Base-by-base conservation (phyloP, 2,329 filamentous ascomycete genomes). In the Ceratocystis harringtonii region DNA sequence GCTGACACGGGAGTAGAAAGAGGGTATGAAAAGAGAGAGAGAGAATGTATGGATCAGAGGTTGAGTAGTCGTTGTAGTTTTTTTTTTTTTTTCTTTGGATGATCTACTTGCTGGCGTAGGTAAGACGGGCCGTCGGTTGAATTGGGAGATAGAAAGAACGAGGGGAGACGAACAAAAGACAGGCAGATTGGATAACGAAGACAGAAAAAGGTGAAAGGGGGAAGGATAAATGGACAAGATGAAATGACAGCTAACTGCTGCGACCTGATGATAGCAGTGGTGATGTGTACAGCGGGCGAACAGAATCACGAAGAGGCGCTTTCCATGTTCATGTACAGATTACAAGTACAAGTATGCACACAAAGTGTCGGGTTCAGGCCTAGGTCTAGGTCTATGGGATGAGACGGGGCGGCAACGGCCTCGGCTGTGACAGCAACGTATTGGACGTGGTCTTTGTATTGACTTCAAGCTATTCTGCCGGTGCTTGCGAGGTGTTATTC, bases 231-330 rank as follows among this genome's bases (percentile, higher is more conserved):
- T 22, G 61, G 61, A 19, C 43, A 36, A 43, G 43, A 50, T 15
- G 7, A 44, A 41, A 41, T 41, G 61, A 52, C 43, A n/a, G 44
- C 36, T 52, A 25, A 22, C 61, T 32, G 44, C 25, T 50, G 61
- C 36, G 36, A 41, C 36, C 36, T 41, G 36, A 41, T 12, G 32
- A 36, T 41, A 10, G 36, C 10, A 12, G 36, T 22, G 12, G 19
- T 32, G 28, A 28, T 41, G 28, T n/a, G 25, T 62, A 62, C 61
- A 65, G 63, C 52, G 66, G 36, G 67, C 28, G 55, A 57, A 62
- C 57, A 67, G 44, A 55, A 25, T 62, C 44, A 45, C 55, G 22
- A 36, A 61, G 44, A 57, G 63, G 44, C 30, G 62, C 25, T 62
- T 62, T 22, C 61, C 61, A 62, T 52, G 25, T 50, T 48, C 43